phyloP scores from a whole-genome alignment of 1,284 basidiomycete species.

The Puccinia hordei region DNA sequence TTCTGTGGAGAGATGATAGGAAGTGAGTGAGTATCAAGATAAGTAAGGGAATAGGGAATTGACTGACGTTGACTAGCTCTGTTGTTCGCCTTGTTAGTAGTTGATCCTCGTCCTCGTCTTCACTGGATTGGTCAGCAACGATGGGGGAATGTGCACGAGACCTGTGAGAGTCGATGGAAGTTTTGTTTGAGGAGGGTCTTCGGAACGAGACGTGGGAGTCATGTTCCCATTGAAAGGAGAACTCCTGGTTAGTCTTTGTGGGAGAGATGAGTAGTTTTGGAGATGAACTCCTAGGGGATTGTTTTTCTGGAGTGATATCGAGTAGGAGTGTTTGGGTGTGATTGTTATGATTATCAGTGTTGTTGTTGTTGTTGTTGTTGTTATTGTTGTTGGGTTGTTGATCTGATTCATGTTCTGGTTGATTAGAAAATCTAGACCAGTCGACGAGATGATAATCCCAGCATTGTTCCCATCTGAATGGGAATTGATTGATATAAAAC shows the following conservation, averaged over 20 bases:
- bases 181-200: background rate
- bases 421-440: constrained; percentile 28
- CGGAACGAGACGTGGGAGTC: constrained; percentile 20
- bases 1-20: too few relatives aligned
- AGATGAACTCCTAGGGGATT: too few relatives aligned
- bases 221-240: constrained; percentile 14
- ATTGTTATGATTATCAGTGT: too few relatives aligned
- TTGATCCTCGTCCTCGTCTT: constrained; percentile 32
- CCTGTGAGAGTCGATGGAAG: too few relatives aligned
- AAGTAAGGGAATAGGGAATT: too few relatives aligned
- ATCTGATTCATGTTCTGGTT: too few relatives aligned
- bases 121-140: constrained; percentile 1
- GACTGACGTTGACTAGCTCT: background rate
- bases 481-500: constrained; percentile 28
- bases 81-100: background rate
- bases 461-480: constrained; percentile 41
- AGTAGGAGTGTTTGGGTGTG: constrained; percentile 16
- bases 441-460: constrained; percentile 11
- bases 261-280: constrained; percentile 15
- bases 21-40: background rate
- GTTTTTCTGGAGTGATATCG: background rate
- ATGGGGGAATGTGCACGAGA: background rate
- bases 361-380: too few relatives aligned
- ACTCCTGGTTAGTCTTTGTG: background rate
- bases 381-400: background rate